Evolutionary conservation across 176 grass and related monocot genomes (phyloP), one percentile per base, ranked within the genome.

Genomic region (Carex cristatella): DNA sequence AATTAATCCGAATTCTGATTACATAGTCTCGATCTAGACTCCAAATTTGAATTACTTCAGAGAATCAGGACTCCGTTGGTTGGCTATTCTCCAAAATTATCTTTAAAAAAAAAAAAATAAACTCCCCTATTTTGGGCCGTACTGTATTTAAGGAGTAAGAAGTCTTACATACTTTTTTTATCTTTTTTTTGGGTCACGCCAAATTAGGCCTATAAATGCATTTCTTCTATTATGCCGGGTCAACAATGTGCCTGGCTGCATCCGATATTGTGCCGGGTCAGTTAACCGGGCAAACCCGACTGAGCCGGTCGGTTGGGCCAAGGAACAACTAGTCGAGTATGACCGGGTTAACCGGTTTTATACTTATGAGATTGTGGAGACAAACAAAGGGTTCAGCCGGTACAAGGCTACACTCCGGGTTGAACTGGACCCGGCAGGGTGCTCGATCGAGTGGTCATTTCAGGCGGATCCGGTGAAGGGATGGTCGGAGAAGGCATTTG

Each of bases 301-400:
- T 54, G 18, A 66, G 16, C 37, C 38, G 7, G 83, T 83, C 10
- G 87, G 94, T 31, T 97, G 92, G 92, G 89, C 94, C 28, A 94
- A 84, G 81, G 94, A 97, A 73, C 81, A 84, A 84, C 81, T 94
- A 55, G 27, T 92, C 27, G 87, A 86, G 74, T 10, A 85, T 54
- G 87, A 94, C 71, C 46, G 15, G 4, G 81, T 66, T 23, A 87
- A 64, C 55, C 66, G 89, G 38, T 81, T 32, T 33, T 92, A 94
- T 85, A 88, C 60, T 69, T 97, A 97, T 72, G 89, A 94, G 92
- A 63, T 94, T 60, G 84, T 89, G 67, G 92, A 92, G 33, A 92
- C 70, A 42, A 94, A 94, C 92, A 92, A 97, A 78, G 94, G 94
- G 48, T 90, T 97, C 87, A 84, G 87, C 65, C 55, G 88, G 51